Conservation (phyloP, 148 eudicot species). For the Amaranthus hypochondriacus region DNA sequence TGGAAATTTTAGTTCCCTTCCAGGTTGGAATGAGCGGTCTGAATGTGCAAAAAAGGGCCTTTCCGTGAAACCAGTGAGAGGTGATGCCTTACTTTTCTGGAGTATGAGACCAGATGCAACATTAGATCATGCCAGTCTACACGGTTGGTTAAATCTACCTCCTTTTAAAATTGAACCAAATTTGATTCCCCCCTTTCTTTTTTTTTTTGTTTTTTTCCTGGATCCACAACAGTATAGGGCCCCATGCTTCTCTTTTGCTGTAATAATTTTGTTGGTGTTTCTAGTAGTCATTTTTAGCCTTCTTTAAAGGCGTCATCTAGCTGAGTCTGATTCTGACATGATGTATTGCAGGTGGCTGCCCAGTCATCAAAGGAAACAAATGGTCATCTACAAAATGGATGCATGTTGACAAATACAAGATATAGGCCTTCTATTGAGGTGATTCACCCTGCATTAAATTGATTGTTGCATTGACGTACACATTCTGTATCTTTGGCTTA, state of each 20-base stretch:
- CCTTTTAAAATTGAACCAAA: background rate
- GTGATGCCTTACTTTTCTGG: slow-evolving; percentile 80
- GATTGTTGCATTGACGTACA: background rate
- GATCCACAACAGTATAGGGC: too few species aligned
- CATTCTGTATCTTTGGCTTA: background rate
- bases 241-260: too few species aligned
- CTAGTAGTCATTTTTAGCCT: background rate
- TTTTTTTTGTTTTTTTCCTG: too few species aligned
- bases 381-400: slow-evolving; percentile 79
- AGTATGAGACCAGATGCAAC: slow-evolving; percentile 74
- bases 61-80: slow-evolving; percentile 62
- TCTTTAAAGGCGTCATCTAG: background rate
- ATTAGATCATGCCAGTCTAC: slow-evolving; percentile 64
- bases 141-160: slow-evolving; percentile 36
- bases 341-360: slow-evolving; percentile 57
- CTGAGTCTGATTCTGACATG: slow-evolving; percentile 9
- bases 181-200: background rate
- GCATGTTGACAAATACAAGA: slow-evolving; percentile 59
- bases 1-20: slow-evolving; percentile 50
- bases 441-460: slow-evolving; percentile 9
- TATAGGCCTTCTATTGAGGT: slow-evolving; percentile 30
- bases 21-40: slow-evolving; percentile 61
- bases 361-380: slow-evolving; percentile 67
- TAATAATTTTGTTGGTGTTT: too few species aligned
- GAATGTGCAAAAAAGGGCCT: slow-evolving; percentile 69